These are phyloP conservation scores for Amanita muscaria DNA, from an alignment of 768 basidiomycete species.

Conservation along the genomic window DNA sequence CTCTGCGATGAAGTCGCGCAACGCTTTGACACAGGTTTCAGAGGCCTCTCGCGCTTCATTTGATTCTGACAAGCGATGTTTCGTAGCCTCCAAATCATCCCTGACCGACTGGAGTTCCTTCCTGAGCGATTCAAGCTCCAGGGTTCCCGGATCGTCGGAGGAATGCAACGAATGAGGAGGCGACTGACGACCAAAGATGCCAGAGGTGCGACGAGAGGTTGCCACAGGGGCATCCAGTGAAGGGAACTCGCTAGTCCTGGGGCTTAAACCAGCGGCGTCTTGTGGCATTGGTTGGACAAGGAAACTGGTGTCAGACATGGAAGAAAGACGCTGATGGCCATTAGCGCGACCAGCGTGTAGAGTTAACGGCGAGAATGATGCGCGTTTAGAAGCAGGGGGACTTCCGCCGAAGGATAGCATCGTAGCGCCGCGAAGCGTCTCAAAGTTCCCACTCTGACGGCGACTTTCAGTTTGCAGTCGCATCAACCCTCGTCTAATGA, in stretches of 20 bases:
- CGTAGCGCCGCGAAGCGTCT: slow-evolving; percentile 39
- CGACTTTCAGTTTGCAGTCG: slow-evolving; percentile 72
- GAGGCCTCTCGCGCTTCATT: slow-evolving; percentile 84
- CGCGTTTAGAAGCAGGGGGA: slow-evolving; percentile 55
- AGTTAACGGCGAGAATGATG: slow-evolving; percentile 67
- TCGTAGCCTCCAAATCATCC: slow-evolving; percentile 51
- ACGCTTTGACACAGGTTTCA: slow-evolving; percentile 72
- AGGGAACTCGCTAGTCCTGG: slow-evolving; percentile 23
- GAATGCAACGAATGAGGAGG: slow-evolving; percentile 24
- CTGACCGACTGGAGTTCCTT: slow-evolving; percentile 50
- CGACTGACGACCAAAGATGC: slow-evolving; percentile 43
- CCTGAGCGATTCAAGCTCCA: slow-evolving; percentile 50
- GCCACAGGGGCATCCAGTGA: slow-evolving; percentile 17
- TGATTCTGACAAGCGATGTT: slow-evolving; percentile 63
- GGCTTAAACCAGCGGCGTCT: slow-evolving; percentile 26
- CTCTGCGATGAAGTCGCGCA: slow-evolving; percentile 77
- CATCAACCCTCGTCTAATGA: slow-evolving; percentile 71
- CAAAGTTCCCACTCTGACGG: slow-evolving; percentile 39
- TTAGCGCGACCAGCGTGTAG: slow-evolving; percentile 30
- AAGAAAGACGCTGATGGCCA: slow-evolving; percentile 65
- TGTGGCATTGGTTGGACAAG: slow-evolving; percentile 17
- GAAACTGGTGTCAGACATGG: slow-evolving; percentile 55
- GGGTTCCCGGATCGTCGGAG: slow-evolving; percentile 13
- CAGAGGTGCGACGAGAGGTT: slow-evolving; percentile 35
- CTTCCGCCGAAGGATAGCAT: slow-evolving; percentile 30